Evolutionary conservation across 306 rosid species (phyloP).

Genomic region (Hippophae rhamnoides): DNA sequence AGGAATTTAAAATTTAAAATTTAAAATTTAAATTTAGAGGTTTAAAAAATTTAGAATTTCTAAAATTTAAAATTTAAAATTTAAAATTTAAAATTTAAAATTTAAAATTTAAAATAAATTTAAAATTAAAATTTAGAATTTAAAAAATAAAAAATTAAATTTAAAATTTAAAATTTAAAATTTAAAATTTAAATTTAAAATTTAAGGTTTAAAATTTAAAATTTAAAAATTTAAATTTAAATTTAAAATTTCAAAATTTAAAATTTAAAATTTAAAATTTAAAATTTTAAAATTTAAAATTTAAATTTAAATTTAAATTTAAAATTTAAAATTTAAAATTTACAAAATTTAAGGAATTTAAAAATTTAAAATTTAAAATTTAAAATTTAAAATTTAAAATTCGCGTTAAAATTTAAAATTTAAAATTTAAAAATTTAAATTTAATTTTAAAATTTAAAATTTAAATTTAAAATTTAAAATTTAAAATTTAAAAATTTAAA

Average conservation of each 20-base stretch:
- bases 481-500: constrained; percentile 4
- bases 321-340: background rate
- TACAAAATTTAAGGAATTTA: no score
- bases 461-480: background rate
- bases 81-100: constrained; percentile 6
- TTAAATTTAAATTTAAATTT: background rate
- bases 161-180: constrained; percentile 2
- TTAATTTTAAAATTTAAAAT: background rate
- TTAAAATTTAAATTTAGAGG: background rate
- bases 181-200: background rate
- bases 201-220: constrained; percentile 1
- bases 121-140: constrained; percentile 15
- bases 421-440: background rate
- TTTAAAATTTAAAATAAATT: constrained; percentile 9
- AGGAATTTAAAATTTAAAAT: no score
- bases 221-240: background rate
- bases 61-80: background rate
- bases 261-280: background rate
- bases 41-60: constrained; percentile 2
- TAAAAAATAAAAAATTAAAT: background rate
- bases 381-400: constrained; percentile 1
- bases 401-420: constrained; percentile 2
- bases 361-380: background rate
- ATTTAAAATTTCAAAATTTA: background rate
- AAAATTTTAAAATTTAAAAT: no score